Conservation (phyloP, 2,329 filamentous ascomycete genomes). For the Colletotrichum lini region DNA sequence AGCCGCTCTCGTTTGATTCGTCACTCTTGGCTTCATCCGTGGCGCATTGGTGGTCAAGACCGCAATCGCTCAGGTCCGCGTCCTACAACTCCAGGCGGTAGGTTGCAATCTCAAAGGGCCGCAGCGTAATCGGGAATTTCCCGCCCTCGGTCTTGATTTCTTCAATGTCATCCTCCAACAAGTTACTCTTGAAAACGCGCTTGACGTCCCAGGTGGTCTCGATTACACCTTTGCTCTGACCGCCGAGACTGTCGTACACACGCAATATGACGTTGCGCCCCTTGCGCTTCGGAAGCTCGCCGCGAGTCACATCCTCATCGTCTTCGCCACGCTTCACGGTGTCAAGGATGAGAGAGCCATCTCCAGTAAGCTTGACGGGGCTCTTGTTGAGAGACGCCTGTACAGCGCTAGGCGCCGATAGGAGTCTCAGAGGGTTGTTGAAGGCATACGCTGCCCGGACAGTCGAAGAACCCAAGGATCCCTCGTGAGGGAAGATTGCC, state of each 20-base stretch:
- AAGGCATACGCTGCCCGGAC: conserved; percentile 90
- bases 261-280: conserved; percentile 87
- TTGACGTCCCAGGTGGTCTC: conserved; percentile 78
- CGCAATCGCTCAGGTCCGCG: conserved; percentile 38
- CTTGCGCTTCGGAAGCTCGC: conserved; percentile 74
- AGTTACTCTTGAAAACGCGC: conserved; percentile 85
- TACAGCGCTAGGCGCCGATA: conserved; percentile 55
- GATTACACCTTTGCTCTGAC: conserved; percentile 80
- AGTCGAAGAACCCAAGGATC: conserved; percentile 78
- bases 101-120: conserved; percentile 89
- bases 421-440: conserved; percentile 82
- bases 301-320: conserved; percentile 79
- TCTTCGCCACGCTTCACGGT: conserved; percentile 94
- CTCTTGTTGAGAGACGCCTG: conserved; percentile 47
- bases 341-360: conserved; percentile 82
- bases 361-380: conserved; percentile 78
- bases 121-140: conserved; percentile 74
- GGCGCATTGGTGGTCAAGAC: conserved; percentile 12
- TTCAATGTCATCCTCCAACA: conserved; percentile 89
- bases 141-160: conserved; percentile 68
- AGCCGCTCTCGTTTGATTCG: conserved; percentile 1
- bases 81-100: conserved; percentile 73
- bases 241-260: conserved; percentile 91
- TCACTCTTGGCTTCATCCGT: conserved; percentile 3
- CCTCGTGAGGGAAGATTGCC: conserved; percentile 89